These are phyloP conservation scores for Fusarium dlaminii DNA, from an alignment of 2,329 filamentous ascomycete species.

Conservation along the genomic window DNA sequence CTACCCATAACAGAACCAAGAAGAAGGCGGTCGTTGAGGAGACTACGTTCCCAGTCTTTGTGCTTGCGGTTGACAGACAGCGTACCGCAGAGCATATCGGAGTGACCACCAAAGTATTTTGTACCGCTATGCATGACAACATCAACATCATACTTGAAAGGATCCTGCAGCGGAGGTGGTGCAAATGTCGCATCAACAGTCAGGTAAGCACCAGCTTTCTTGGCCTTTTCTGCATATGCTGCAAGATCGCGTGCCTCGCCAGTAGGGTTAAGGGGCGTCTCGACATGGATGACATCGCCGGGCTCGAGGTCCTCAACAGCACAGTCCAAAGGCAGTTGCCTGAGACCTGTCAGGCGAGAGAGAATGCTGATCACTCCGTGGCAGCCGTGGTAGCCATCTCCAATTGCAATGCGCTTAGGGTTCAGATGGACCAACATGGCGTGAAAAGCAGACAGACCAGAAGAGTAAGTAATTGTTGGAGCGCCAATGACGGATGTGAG, in stretches of 20 bases:
- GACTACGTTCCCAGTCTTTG: constrained; percentile 65
- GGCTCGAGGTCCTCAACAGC: constrained; percentile 70
- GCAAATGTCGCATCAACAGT: constrained; percentile 93
- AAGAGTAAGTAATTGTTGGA: constrained; percentile 79
- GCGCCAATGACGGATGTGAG: constrained; percentile 77
- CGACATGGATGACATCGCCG: constrained; percentile 89
- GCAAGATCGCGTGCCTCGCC: constrained; percentile 81
- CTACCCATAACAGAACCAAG: constrained; percentile 88
- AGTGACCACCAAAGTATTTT: constrained; percentile 97
- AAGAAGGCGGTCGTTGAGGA: constrained; percentile 76
- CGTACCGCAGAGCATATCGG: constrained; percentile 90
- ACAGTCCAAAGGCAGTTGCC: constrained; percentile 77
- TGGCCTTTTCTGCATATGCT: constrained; percentile 77
- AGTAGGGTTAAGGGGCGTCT: constrained; percentile 92
- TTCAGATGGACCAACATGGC: constrained; percentile 85
- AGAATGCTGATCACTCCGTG: constrained; percentile 84
- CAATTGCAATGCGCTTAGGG: constrained; percentile 83
- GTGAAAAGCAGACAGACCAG: constrained; percentile 88
- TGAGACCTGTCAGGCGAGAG: constrained; percentile 77
- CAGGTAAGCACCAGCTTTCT: constrained; percentile 75
- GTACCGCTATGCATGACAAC: constrained; percentile 92
- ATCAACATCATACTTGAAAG: constrained; percentile 83
- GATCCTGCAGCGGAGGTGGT: constrained; percentile 88
- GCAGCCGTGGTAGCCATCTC: constrained; percentile 91
- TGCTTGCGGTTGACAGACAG: constrained; percentile 69